Evolutionary conservation across 148 eudicot species (phyloP).

Genomic region (Rheum nobile): DNA sequence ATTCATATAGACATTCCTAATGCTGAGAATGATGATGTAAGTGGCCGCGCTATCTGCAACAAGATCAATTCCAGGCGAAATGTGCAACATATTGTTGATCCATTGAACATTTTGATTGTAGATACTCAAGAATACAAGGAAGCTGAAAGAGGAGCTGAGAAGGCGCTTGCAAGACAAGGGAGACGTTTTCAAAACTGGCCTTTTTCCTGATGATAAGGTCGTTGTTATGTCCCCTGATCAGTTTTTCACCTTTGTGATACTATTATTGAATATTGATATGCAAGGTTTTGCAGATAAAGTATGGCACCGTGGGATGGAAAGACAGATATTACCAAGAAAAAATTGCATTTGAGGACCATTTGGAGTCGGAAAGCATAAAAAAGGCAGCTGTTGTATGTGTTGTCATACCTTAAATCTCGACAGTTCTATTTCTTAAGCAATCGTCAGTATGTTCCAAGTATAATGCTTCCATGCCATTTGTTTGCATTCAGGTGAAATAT

Average conservation of each 20-base stretch:
- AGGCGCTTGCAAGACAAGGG: no score
- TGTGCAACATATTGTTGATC: no score
- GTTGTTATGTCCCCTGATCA: neutral
- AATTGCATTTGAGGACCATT: conserved; percentile 10
- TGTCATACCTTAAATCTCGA: neutral
- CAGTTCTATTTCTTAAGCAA: no score
- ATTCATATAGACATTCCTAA: neutral
- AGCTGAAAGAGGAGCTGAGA: no score
- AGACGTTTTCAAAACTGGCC: no score
- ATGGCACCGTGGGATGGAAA: conserved; percentile 23
- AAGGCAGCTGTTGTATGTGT: conserved; percentile 24
- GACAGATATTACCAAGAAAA: conserved; percentile 34
- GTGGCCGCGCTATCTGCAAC: neutral
- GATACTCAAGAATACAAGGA: no score
- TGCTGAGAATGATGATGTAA: neutral
- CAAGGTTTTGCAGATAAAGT: conserved; percentile 19
- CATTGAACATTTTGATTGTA: no score
- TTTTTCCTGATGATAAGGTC: neutral
- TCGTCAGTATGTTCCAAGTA: no score
- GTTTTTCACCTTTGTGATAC: neutral
- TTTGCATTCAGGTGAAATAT: conserved; percentile 26
- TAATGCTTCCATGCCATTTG: neutral
- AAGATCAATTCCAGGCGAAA: no score
- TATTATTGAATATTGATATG: neutral
- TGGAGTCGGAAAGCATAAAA: conserved; percentile 16